Evolutionary conservation across 345 rosid genomes (phyloP), one percentile per base, ranked within the genome.

Genomic region (Aurinia saxatilis): DNA sequence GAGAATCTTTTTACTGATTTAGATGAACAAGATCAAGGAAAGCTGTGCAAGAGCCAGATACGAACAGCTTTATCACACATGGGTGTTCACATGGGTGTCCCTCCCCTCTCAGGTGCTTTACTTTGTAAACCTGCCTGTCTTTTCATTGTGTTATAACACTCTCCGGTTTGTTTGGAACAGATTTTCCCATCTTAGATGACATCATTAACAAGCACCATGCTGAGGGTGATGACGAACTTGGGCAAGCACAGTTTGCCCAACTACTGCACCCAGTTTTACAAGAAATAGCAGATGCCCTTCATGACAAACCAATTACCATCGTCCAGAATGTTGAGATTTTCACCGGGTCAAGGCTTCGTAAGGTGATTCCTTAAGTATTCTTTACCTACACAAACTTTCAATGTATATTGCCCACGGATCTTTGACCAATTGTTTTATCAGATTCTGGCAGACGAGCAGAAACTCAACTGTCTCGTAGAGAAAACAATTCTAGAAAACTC

Each of bases 31-130:
- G 98, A 91, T 71, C 81, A 73, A 41, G 96, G 98, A 56, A 91
- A 88, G 84, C 82, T 88, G 71, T 66, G 63, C 51, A 88, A 84
- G 64, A 70, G 73, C 34, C 73, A 79, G 78, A 78, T 84, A 11
- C 74, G 75, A 46, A 74, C 65, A 62, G 95, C 96, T 11, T 88
- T 88, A 68, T 52, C 62, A 41, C 78, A 75, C 13, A 84, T 91
- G 96, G 98, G 98, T 38, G 81, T 84, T 56, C 88, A 81, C 47
- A 80, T 86, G 91, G 98, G 98, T 58, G 73, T 88, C 27, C 96
- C 98, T 78, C 87, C 96, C 16, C 63, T 82, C 75, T 75, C 86
- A 80, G 92, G 98, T 88, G 36, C 42, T 50, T 45, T 29, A 19
- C 42, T 53, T 21, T 65, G 40, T 16, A 44, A 21, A 2, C 25